Evolutionary conservation across 2,329 filamentous ascomycete genomes (phyloP), one percentile per base, ranked within the genome.

Genomic region (Zasmidium citrigriseum): DNA sequence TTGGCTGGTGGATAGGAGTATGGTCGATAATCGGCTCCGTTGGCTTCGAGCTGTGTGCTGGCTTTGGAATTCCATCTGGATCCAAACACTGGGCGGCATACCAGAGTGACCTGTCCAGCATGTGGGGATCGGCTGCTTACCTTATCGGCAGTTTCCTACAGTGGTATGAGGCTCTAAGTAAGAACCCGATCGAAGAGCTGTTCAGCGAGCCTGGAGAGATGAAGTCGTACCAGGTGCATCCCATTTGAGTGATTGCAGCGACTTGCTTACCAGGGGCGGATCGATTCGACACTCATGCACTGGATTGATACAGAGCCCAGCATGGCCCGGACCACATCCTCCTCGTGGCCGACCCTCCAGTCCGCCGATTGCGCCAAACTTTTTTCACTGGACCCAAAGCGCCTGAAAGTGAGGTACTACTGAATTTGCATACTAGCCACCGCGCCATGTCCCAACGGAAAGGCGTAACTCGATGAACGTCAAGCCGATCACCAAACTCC

Each of bases 1-100:
- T 72, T 2, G 68, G 67, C 1, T 71, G 70, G 70, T 71, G 69
- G 69, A 68, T 72, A 16, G 69, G 70, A 7, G 55, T 64, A 16
- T 70, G 65, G 65, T 61, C 67, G 11, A 62, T 57, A 11, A 56
- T 68, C 7, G 69, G 69, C 2, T 67, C 64, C 22, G 56, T 69
- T 16, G 70, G 70, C 22, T 72, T 71, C 61, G 57, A 66, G 60
- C 62, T 50, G 45, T 56, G 59, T 16, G 62, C 54, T 22, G 51
- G 51, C 46, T 60, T 53, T 50, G 59, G 56, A 16, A 44, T 61
- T 20, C 56, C 51, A 7, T 21, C 64, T 55, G 50, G 52, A 21
- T 48, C 57, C 20, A 20, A 27, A 18, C 24, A 49, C n/a, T 61
- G 61, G 59, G 61, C 59, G 20, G 56, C 62, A 49, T 68, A 70